A percentile compares a stretch with the other conserved stretches of the same genome.
Conservation (phyloP, 73 alveolate genomes). For the Stentor roeselii region DNA sequence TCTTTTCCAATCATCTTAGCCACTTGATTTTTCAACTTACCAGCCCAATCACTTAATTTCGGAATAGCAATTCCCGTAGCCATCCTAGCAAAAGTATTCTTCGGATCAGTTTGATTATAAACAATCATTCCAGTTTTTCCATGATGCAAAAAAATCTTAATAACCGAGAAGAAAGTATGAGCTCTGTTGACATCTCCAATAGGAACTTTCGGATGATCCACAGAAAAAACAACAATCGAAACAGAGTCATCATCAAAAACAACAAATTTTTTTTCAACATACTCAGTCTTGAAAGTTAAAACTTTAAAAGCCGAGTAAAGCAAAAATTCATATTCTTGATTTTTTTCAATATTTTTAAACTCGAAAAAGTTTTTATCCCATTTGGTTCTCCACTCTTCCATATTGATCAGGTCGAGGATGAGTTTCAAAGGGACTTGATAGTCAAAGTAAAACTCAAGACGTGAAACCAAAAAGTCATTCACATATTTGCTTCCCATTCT, state of each 20-base stretch:
- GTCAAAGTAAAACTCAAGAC: background rate
- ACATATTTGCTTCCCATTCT: background rate
- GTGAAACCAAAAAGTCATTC: background rate
- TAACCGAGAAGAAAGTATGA: background rate
- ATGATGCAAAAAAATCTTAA: background rate
- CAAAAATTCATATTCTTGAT: background rate
- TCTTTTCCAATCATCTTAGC: too few species aligned
- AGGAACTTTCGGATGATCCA: background rate
- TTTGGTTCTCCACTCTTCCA: background rate
- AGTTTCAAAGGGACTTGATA: background rate
- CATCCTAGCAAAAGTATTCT: background rate
- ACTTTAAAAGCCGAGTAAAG: background rate
- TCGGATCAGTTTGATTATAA: constrained; percentile 19
- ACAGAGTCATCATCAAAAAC: background rate
- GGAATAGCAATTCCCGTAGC: background rate
- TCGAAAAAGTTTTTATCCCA: background rate
- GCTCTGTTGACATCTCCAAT: background rate
- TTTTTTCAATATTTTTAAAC: background rate
- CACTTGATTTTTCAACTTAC: background rate
- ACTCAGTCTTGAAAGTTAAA: constrained; percentile 6
- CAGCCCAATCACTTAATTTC: background rate
- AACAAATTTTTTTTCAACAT: background rate
- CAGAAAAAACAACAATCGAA: background rate
- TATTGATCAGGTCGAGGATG: background rate
- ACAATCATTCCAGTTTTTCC: constrained; percentile 16